phyloP scores from a whole-genome alignment of 192 early-diverging fungal genomes.

The Coemansia brasiliensis region DNA sequence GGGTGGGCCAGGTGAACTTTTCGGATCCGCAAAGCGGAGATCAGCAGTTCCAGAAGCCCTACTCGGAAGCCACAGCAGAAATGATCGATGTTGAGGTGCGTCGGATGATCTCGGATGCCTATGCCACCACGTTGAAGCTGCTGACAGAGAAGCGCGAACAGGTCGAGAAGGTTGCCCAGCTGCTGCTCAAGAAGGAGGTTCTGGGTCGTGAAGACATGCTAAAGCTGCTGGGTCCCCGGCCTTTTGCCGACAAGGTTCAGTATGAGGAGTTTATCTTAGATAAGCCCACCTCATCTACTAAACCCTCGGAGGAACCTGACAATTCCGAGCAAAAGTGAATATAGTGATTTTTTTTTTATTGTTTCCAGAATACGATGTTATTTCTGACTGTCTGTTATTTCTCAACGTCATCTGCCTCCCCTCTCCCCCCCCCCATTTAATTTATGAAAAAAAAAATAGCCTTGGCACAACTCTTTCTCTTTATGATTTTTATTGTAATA shows the following conservation, averaged over 20 bases:
- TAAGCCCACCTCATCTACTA: conserved; percentile 30
- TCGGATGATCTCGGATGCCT: conserved; percentile 76
- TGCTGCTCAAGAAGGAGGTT: conserved; percentile 96
- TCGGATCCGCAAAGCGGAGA: conserved; percentile 65
- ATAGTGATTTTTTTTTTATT: not conserved
- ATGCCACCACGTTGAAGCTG: conserved; percentile 78
- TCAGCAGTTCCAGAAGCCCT: conserved; percentile 88
- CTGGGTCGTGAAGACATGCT: conserved; percentile 96
- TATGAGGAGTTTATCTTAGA: conserved; percentile 68
- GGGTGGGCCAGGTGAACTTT: conserved; percentile 86
- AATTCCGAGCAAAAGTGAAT: not conserved
- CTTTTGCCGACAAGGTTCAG: conserved; percentile 72
- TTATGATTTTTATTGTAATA: not conserved
- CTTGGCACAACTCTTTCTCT: no score
- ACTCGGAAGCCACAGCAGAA: conserved; percentile 89
- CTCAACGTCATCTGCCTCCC: no score
- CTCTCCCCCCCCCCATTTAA: no score
- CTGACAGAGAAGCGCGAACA: conserved; percentile 80
- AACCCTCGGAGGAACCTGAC: not conserved
- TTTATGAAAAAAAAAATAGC: no score
- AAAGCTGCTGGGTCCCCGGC: conserved; percentile 78
- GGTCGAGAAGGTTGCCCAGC: conserved; percentile 89
- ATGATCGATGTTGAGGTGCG: conserved; percentile 96
- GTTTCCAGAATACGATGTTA: not conserved
- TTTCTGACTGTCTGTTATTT: no score